A percentile compares a stretch with the other conserved stretches of the same genome.
Evolutionary conservation across 371 early-diverging fungal species (phyloP).

Genomic region (Rhizopus sp.): DNA sequence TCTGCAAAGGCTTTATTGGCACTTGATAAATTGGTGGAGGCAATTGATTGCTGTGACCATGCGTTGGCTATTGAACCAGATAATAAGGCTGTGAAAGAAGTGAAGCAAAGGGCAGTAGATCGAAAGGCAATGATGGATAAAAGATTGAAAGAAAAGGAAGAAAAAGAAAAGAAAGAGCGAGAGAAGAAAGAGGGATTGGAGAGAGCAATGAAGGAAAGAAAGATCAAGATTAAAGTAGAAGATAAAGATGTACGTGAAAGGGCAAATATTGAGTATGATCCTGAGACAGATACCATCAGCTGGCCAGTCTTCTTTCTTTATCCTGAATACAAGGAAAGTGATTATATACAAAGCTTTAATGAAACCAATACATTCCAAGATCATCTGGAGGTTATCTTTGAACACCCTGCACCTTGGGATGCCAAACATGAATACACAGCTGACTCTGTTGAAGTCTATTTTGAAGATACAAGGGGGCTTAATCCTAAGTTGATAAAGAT

Average conservation of each 20-base stretch:
- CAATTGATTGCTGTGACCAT: constrained; percentile 80
- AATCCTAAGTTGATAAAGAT: constrained; percentile 70
- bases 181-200: constrained; percentile 49
- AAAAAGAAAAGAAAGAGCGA: constrained; percentile 47
- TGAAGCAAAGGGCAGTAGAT: constrained; percentile 44
- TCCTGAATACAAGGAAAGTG: constrained; percentile 91
- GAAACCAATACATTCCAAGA: constrained; percentile 83
- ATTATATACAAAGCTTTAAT: constrained; percentile 85
- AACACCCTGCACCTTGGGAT: constrained; percentile 87
- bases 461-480: constrained; percentile 63
- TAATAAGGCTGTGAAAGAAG: constrained; percentile 61
- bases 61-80: constrained; percentile 71
- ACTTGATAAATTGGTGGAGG: constrained; percentile 82
- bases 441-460: constrained; percentile 76
- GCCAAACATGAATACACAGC: constrained; percentile 63
- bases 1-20: constrained; percentile 81
- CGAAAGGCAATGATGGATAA: constrained; percentile 45
- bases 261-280: constrained; percentile 68
- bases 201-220: constrained; percentile 51
- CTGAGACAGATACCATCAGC: constrained; percentile 62
- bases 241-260: constrained; percentile 46
- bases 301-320: constrained; percentile 94
- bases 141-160: constrained; percentile 46
- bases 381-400: constrained; percentile 86
- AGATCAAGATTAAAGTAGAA: constrained; percentile 52